phyloP scores from a whole-genome alignment of 2,329 filamentous ascomycete species.

The Tothia fuscella region DNA sequence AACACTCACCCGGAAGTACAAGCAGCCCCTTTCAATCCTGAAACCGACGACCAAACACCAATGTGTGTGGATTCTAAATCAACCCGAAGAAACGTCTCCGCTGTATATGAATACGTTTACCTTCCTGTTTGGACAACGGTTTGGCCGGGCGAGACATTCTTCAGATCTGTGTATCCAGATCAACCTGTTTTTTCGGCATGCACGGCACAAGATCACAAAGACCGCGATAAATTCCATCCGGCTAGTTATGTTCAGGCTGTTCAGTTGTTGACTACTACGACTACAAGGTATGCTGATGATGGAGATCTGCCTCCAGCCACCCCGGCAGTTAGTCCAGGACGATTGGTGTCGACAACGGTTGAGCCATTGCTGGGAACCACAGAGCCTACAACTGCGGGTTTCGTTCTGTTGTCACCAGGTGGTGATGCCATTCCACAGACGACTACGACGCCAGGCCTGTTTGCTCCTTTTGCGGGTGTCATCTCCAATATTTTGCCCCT shows the following conservation, averaged over 20 bases:
- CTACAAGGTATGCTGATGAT: not conserved
- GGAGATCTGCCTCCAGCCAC: too few species aligned
- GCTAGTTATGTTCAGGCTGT: constrained; percentile 1
- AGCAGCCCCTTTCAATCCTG: not conserved
- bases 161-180: not conserved
- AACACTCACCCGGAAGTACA: not conserved
- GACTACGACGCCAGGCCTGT: not conserved
- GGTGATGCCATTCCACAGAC: too few species aligned
- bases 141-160: not conserved
- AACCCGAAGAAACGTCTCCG: not conserved
- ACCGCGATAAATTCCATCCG: not conserved
- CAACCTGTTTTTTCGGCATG: not conserved
- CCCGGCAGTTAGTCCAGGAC: too few species aligned
- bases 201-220: not conserved
- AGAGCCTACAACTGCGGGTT: too few species aligned
- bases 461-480: not conserved
- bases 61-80: not conserved
- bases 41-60: not conserved
- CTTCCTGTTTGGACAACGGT: not conserved
- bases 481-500: not conserved
- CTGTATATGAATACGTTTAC: not conserved
- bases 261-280: constrained; percentile 4
- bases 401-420: too few species aligned
- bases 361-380: not conserved
- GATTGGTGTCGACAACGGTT: too few species aligned